Evolutionary conservation across 495 filamentous ascomycete genomes (phyloP).

Genomic region (Hypoxylon crocopeplum): DNA sequence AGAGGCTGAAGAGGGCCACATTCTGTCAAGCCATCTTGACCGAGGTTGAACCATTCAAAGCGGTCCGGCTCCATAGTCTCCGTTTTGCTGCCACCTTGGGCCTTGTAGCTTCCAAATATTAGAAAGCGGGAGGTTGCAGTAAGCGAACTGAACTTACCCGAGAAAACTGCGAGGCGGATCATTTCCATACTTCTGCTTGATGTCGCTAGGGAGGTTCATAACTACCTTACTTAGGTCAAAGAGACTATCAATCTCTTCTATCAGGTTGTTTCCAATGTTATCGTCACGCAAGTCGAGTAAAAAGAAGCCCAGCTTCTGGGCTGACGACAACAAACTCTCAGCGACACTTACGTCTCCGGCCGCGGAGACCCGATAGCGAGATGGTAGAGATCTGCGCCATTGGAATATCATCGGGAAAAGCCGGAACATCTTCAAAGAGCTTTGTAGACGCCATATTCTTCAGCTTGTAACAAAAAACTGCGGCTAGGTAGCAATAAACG

Average conservation of each 20-base stretch:
- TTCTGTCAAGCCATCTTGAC: conserved; percentile 6
- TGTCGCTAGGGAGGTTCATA: not conserved
- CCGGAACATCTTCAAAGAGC: conserved; percentile 39
- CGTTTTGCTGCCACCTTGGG: not conserved
- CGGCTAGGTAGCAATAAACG: too few relatives aligned
- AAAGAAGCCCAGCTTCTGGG: conserved; percentile 62
- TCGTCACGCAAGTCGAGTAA: conserved; percentile 59
- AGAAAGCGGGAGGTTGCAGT: not conserved
- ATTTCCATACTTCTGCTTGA: not conserved
- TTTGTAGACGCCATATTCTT: not conserved
- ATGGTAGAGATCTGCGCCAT: conserved; percentile 60
- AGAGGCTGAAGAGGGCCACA: not conserved
- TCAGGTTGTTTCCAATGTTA: conserved; percentile 2
- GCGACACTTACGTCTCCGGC: not conserved
- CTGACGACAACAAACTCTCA: not conserved
- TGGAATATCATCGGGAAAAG: conserved; percentile 58
- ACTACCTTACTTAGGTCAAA: not conserved
- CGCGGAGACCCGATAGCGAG: conserved; percentile 40
- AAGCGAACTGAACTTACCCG: not conserved
- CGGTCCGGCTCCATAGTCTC: conserved; percentile 1
- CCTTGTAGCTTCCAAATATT: not conserved
- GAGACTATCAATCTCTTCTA: not conserved
- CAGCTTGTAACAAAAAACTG: too few relatives aligned
- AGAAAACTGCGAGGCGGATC: not conserved
- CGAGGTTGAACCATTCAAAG: conserved; percentile 4